Evolutionary conservation across 495 filamentous ascomycete genomes (phyloP), one percentile per base, ranked within the genome.

Genomic region (Cryomyces minteri): DNA sequence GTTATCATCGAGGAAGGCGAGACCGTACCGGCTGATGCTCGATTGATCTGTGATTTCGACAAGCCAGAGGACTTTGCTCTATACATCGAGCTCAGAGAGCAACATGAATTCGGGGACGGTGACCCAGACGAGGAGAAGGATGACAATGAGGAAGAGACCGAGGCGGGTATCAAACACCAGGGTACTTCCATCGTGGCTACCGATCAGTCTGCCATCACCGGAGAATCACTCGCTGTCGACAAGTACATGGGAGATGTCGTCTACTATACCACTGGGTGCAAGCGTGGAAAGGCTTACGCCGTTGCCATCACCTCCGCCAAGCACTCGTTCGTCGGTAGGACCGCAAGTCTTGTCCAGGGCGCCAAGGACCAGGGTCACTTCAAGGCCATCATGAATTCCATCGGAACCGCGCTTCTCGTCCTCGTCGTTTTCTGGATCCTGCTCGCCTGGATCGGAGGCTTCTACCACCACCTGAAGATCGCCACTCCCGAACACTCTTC

Each of bases 361-460:
- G 78, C 79, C 52, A 65, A 79, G 58, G 79, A 82, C 59, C 64
- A 70, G 45, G 79, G 78, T 69, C 79, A 83, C 66, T 83, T 83
- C 74, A 83, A 83, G 66, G 78, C 78, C 52, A 80, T 83, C 69
- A 83, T 83, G 79, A 77, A 83, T 72, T 76, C 73, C 59, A 83
- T 83, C 49, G 78, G 79, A 64, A 72, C 67, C 18, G 61, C 72
- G 45, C 67, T 82, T 33, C 66, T 82, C 48, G 77, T 83, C 56
- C 65, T 83, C 44, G 79, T 83, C 64, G 75, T 82, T 57, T 73
- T 74, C 66, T 83, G 67, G 67, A 81, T 82, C 63, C 63, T 83
- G 51, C 61, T 70, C 51, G 71, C 78, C 54, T 83, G 78, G 79
- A 78, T 82, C 51, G 78, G 79, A 62, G 79, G 75, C 57, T 83